Evolutionary conservation across 768 basidiomycete genomes (phyloP).

Genomic region (Suillus subalutaceus): DNA sequence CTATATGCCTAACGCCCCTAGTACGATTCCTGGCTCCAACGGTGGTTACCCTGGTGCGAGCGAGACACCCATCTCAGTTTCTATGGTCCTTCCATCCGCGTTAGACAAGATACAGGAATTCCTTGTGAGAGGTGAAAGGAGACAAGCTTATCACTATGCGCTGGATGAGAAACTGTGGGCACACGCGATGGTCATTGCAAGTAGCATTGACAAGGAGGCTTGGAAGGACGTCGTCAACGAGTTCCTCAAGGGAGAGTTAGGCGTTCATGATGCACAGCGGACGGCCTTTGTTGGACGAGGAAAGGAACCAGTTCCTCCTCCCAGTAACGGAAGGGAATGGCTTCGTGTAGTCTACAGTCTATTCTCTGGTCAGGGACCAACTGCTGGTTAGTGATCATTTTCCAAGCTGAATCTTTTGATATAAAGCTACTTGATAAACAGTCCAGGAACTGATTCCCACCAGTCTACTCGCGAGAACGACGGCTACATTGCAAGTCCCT

Average conservation of each 20-base stretch:
- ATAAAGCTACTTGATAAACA: constrained; percentile 31
- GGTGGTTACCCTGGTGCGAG: constrained; percentile 32
- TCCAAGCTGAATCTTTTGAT: neutral
- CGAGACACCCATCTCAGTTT: constrained; percentile 59
- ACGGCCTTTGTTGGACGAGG: constrained; percentile 20
- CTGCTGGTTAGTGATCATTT: constrained; percentile 56
- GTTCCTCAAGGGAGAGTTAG: constrained; percentile 80
- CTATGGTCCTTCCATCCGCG: constrained; percentile 60
- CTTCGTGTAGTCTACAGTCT: constrained; percentile 82
- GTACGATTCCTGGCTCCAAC: constrained; percentile 17
- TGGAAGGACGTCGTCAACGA: constrained; percentile 92
- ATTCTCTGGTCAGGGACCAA: constrained; percentile 81
- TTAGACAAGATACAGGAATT: constrained; percentile 80
- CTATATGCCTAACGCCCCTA: constrained; percentile 23
- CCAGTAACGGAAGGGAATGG: constrained; percentile 63
- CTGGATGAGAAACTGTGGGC: constrained; percentile 91
- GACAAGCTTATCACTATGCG: constrained; percentile 86
- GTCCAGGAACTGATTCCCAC: constrained; percentile 77
- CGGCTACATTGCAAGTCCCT: constrained; percentile 42
- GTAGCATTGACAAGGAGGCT: constrained; percentile 88
- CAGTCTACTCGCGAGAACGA: constrained; percentile 47
- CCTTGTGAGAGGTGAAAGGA: constrained; percentile 82
- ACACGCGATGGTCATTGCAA: constrained; percentile 94
- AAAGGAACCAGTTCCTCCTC: constrained; percentile 24
- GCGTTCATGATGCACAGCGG: constrained; percentile 36